phyloP scores from a whole-genome alignment of 345 rosid species.

The Sisymbrium altissimum region DNA sequence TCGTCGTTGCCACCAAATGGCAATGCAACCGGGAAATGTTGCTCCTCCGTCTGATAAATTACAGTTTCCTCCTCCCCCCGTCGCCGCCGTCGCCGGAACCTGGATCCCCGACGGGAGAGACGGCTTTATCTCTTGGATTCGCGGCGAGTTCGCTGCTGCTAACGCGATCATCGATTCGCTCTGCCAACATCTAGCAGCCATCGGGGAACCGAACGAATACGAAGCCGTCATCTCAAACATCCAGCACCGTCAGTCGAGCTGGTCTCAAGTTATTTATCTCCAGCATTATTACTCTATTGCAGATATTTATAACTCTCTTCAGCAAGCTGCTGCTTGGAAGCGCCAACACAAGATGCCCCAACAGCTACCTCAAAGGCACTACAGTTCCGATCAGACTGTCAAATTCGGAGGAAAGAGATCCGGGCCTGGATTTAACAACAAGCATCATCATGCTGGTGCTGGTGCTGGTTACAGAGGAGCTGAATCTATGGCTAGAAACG shows the following conservation, averaged over 20 bases:
- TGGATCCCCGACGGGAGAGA: constrained; percentile 82
- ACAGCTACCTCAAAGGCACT: constrained; percentile 35
- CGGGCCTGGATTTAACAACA: constrained; percentile 41
- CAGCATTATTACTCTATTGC: constrained; percentile 69
- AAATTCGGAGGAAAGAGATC: constrained; percentile 62
- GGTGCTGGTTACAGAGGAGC: constrained; percentile 35
- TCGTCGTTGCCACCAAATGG: constrained; percentile 41
- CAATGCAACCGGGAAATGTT: constrained; percentile 80
- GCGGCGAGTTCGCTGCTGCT: constrained; percentile 91
- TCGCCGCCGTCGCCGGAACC: constrained; percentile 24
- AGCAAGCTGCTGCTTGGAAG: constrained; percentile 61
- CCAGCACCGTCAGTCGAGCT: constrained; percentile 72
- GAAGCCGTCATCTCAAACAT: constrained; percentile 50
- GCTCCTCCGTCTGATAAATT: constrained; percentile 49
- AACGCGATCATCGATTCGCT: constrained; percentile 83
- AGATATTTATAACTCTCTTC: constrained; percentile 56
- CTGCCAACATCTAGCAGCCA: constrained; percentile 56
- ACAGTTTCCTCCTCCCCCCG: constrained; percentile 47
- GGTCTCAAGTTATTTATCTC: constrained; percentile 77
- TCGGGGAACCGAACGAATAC: constrained; percentile 76
- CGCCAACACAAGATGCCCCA: constrained; percentile 52
- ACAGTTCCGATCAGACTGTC: constrained; percentile 45
- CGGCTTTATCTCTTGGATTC: constrained; percentile 76
- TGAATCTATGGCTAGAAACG: constrained; percentile 38
- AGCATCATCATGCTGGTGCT: constrained; percentile 32